These are phyloP conservation scores for Hippophae tibetana DNA, from an alignment of 306 rosid species.

Conservation along the genomic window DNA sequence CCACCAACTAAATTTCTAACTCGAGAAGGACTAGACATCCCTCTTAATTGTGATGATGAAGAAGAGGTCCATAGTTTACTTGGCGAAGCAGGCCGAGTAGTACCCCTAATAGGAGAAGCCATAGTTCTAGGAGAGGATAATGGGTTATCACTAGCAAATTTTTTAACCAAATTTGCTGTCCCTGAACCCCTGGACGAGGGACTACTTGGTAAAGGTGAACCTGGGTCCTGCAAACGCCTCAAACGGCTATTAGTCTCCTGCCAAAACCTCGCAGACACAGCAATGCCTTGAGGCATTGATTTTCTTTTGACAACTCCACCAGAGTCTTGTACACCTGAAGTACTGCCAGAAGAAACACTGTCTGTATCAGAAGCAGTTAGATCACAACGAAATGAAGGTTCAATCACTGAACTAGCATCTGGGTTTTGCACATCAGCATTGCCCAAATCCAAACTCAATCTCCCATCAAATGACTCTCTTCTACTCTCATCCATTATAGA, in stretches of 20 bases:
- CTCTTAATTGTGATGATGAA: conserved; percentile 58
- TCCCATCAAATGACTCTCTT: conserved; percentile 73
- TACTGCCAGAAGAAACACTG: conserved; percentile 94
- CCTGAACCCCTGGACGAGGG: conserved; percentile 44
- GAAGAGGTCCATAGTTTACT: conserved; percentile 72
- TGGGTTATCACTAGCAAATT: conserved; percentile 47
- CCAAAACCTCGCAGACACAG: conserved; percentile 86
- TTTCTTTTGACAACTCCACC: conserved; percentile 31
- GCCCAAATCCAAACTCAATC: conserved; percentile 84
- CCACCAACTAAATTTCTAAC: conserved; percentile 56
- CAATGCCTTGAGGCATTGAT: conserved; percentile 53
- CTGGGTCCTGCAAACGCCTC: conserved; percentile 85
- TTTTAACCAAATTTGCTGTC: conserved; percentile 46
- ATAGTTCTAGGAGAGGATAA: conserved; percentile 56
- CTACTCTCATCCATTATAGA: conserved; percentile 46
- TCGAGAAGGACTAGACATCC: conserved; percentile 69
- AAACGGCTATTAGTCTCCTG: conserved; percentile 91
- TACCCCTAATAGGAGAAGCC: conserved; percentile 75
- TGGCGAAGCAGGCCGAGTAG: conserved; percentile 72
- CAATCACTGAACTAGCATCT: conserved; percentile 37
- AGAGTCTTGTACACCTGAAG: conserved; percentile 69
- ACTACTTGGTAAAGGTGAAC: conserved; percentile 69
- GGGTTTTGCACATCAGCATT: conserved; percentile 43
- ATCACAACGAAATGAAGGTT: conserved; percentile 59
- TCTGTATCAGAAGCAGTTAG: conserved; percentile 91